A percentile compares a stretch with the other conserved stretches of the same genome.
Evolutionary conservation across 2,329 filamentous ascomycete genomes (phyloP).

Genomic region (Penicillium sp.): DNA sequence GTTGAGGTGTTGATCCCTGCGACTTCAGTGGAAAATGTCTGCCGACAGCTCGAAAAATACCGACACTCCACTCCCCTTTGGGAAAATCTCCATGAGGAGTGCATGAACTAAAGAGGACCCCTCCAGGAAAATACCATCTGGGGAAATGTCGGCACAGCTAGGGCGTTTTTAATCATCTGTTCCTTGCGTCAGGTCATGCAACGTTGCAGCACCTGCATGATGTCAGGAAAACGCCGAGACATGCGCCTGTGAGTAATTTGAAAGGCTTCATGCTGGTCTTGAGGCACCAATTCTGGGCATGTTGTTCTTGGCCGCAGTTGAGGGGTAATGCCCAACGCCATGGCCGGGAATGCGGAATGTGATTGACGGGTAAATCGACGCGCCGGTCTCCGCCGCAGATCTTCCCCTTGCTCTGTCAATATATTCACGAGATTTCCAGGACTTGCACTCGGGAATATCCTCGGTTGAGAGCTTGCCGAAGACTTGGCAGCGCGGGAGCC

Average conservation of each 20-base stretch:
- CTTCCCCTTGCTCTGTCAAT: conserved; percentile 6
- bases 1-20: background rate
- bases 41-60: background rate
- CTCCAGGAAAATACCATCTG: background rate
- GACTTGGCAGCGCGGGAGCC: background rate
- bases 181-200: conserved; percentile 1
- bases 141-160: conserved; percentile 13
- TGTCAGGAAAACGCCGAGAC: background rate
- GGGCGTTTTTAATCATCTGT: background rate
- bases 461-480: background rate
- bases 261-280: background rate
- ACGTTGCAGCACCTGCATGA: background rate
- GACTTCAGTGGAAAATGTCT: background rate
- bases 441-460: background rate
- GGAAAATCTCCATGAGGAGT: conserved; percentile 20
- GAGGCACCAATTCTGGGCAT: background rate
- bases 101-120: background rate
- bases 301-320: background rate
- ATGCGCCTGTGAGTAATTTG: background rate
- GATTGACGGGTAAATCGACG: conserved; percentile 21
- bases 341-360: conserved; percentile 1
- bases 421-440: background rate
- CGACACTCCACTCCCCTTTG: conserved; percentile 6
- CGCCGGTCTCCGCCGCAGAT: conserved; percentile 14
- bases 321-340: background rate